Conservation (phyloP, 495 filamentous ascomycete species). For the Aspergillus steynii region DNA sequence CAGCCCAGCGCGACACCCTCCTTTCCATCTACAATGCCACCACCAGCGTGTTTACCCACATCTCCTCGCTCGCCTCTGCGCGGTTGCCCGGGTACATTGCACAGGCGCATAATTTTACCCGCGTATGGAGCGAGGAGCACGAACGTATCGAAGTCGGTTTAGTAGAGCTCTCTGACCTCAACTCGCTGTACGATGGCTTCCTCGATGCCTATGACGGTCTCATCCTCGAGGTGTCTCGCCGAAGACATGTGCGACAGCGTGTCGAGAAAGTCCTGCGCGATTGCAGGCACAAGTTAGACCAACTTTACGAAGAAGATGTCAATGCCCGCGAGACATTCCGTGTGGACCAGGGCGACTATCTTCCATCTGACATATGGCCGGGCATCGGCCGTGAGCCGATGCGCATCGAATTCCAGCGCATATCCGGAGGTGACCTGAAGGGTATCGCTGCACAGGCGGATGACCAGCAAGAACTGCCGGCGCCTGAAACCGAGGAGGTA, state of each 20-base stretch:
- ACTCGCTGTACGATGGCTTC: slow-evolving; percentile 80
- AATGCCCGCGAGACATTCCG: slow-evolving; percentile 76
- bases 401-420: slow-evolving; percentile 53
- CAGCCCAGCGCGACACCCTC: slow-evolving; percentile 52
- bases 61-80: slow-evolving; percentile 64
- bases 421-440: slow-evolving; percentile 40
- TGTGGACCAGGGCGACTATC: slow-evolving; percentile 76
- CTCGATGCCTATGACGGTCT: slow-evolving; percentile 79
- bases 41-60: slow-evolving; percentile 59
- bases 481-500: slow-evolving; percentile 8
- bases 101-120: slow-evolving; percentile 68
- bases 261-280: slow-evolving; percentile 73
- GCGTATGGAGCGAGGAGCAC: slow-evolving; percentile 74
- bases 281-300: slow-evolving; percentile 71
- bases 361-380: slow-evolving; percentile 90
- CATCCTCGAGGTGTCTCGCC: slow-evolving; percentile 76
- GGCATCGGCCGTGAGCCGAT: slow-evolving; percentile 62
- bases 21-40: slow-evolving; percentile 53
- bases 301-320: slow-evolving; percentile 72
- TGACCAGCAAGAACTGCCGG: slow-evolving; percentile 4
- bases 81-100: slow-evolving; percentile 67
- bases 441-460: slow-evolving; percentile 15
- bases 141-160: slow-evolving; percentile 65
- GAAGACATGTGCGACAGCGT: slow-evolving; percentile 67
- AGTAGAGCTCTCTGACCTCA: slow-evolving; percentile 69